These are phyloP conservation scores for Trichophaea hybrida DNA, from an alignment of 2,329 filamentous ascomycete genomes.

Conservation along the genomic window DNA sequence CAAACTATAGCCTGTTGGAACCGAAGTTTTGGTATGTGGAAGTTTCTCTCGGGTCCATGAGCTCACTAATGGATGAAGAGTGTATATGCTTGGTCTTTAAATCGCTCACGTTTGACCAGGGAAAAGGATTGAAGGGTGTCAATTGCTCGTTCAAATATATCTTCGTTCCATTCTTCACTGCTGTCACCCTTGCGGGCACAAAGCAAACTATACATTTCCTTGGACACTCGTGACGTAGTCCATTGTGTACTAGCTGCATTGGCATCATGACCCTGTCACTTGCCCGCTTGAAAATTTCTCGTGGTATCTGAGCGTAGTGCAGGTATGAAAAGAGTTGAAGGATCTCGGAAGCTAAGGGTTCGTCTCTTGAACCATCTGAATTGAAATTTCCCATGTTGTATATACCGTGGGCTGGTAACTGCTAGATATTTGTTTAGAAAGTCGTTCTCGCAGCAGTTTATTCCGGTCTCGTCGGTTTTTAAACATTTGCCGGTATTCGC, in stretches of 20 bases:
- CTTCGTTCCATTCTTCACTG: background rate
- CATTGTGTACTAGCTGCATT: too few species aligned
- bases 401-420: slow-evolving; percentile 3
- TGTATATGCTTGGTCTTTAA: background rate
- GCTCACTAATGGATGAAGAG: background rate
- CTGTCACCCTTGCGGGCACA: background rate
- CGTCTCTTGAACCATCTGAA: background rate
- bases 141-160: background rate
- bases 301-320: slow-evolving; percentile 8
- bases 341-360: background rate
- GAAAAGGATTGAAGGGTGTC: background rate
- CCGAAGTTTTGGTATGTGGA: background rate
- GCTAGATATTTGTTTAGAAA: background rate
- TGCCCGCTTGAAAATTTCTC: slow-evolving; percentile 8
- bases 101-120: background rate
- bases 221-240: background rate
- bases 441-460: background rate
- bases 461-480: background rate
- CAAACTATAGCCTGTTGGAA: background rate
- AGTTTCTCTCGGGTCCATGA: background rate
- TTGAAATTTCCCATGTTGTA: slow-evolving; percentile 13
- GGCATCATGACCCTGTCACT: background rate
- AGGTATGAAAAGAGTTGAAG: slow-evolving; percentile 7
- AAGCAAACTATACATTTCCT: background rate
- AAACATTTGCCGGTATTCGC: background rate